Conservation (phyloP, 225 moss, liverwort and hornwort genomes). For the Polytrichum commune region DNA sequence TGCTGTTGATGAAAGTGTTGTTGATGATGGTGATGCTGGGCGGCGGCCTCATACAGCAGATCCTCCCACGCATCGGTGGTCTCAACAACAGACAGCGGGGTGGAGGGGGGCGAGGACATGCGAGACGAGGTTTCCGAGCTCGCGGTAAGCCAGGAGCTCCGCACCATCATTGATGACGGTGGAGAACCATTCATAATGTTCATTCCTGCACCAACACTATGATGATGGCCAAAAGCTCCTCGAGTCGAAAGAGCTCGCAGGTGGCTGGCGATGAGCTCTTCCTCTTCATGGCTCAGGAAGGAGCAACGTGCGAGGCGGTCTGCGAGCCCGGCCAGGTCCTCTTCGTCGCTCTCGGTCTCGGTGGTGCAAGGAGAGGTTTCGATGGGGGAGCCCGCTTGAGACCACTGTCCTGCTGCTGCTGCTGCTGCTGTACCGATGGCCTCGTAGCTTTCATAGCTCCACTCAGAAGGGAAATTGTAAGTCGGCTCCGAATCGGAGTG, state of each 20-base stretch:
- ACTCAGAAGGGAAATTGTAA: not conserved
- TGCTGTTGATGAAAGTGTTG: too few relatives aligned
- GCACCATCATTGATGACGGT: not conserved
- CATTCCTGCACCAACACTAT: slow-evolving; percentile 17
- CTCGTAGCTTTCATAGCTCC: not conserved
- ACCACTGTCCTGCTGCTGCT: not conserved
- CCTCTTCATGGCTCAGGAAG: slow-evolving; percentile 63
- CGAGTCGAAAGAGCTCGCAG: slow-evolving; percentile 75
- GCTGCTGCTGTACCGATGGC: too few relatives aligned
- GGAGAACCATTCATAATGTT: not conserved
- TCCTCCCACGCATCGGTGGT: slow-evolving; percentile 75
- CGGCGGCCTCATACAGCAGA: slow-evolving; percentile 74
- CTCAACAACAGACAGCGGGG: slow-evolving; percentile 45
- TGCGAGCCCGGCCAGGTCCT: slow-evolving; percentile 24
- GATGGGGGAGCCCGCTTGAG: not conserved
- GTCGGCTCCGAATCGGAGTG: not conserved
- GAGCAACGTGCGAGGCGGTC: too few relatives aligned
- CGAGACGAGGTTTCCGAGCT: slow-evolving; percentile 76
- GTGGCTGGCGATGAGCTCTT: slow-evolving; percentile 66
- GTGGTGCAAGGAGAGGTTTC: slow-evolving; percentile 37
- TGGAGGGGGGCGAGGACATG: slow-evolving; percentile 63
- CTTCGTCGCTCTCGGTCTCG: slow-evolving; percentile 61
- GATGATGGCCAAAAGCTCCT: slow-evolving; percentile 19
- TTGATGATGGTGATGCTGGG: slow-evolving; percentile 1
- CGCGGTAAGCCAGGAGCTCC: slow-evolving; percentile 42